Evolutionary conservation across 768 basidiomycete genomes (phyloP).

Genomic region (Kwoniella heveanensis): DNA sequence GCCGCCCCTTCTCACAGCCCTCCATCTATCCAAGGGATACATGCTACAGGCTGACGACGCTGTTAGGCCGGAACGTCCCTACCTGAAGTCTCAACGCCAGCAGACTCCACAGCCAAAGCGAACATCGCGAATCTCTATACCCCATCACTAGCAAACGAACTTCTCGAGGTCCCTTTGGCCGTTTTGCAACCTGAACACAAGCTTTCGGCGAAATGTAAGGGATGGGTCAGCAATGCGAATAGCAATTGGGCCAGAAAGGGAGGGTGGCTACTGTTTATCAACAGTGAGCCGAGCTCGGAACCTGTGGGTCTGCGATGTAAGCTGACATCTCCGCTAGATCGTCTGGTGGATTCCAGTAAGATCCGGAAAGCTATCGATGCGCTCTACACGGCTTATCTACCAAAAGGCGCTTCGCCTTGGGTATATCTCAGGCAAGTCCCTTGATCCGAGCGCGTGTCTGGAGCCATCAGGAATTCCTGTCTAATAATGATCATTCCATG

Average conservation of each 20-base stretch:
- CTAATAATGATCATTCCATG: too few relatives aligned
- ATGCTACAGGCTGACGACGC: too few relatives aligned
- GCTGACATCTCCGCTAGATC: conserved; percentile 63
- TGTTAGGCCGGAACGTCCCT: conserved; percentile 74
- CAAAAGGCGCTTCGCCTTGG: conserved; percentile 87
- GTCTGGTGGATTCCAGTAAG: conserved; percentile 82
- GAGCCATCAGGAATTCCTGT: too few relatives aligned
- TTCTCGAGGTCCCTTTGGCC: conserved; percentile 58
- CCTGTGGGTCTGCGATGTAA: too few relatives aligned
- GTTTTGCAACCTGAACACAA: conserved; percentile 48
- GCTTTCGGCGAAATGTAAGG: conserved; percentile 71
- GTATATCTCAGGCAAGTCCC: conserved; percentile 81
- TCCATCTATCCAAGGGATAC: too few relatives aligned
- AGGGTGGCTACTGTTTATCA: conserved; percentile 87
- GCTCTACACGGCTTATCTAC: conserved; percentile 78
- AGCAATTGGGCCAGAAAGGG: conserved; percentile 81
- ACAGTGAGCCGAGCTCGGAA: too few relatives aligned
- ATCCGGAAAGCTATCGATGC: conserved; percentile 86
- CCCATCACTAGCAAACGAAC: conserved; percentile 73
- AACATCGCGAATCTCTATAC: conserved; percentile 82
- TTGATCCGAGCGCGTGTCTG: too few relatives aligned
- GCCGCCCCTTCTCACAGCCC: too few relatives aligned
- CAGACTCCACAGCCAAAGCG: conserved; percentile 65
- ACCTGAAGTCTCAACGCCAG: conserved; percentile 80
- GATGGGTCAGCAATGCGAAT: conserved; percentile 80